phyloP scores from a whole-genome alignment of 129 eudicot genomes.

The Flaveria sonorensis region DNA sequence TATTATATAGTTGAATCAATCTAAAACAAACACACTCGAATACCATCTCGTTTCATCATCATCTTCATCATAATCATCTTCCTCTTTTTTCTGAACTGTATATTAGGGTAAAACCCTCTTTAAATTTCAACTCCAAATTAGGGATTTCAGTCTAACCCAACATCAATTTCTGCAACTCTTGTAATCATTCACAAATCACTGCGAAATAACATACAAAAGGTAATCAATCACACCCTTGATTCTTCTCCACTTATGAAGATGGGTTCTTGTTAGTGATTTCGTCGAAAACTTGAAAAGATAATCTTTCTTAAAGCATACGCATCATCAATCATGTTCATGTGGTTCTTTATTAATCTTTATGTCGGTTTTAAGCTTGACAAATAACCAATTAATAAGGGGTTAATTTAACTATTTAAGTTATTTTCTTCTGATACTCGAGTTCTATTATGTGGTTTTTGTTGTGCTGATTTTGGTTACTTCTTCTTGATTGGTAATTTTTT shows the following conservation, averaged over 20 bases:
- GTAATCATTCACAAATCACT: constrained; percentile 7
- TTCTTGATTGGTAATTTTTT: not conserved
- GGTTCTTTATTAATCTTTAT: not conserved
- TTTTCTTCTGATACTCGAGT: not conserved
- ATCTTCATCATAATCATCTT: constrained; percentile 24
- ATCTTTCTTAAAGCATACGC: constrained; percentile 16
- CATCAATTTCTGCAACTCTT: constrained; percentile 30
- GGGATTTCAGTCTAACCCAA: constrained; percentile 17
- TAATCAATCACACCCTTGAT: constrained; percentile 20
- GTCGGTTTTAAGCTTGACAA: constrained; percentile 33
- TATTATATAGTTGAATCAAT: not conserved
- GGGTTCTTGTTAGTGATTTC: not conserved
- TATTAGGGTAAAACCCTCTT: constrained; percentile 42
- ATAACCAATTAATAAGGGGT: not conserved
- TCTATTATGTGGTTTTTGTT: not conserved
- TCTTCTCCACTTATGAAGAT: constrained; percentile 15
- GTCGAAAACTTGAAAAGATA: constrained; percentile 3
- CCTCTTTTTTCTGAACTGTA: constrained; percentile 38
- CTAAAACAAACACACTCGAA: constrained; percentile 23
- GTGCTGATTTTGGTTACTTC: not conserved
- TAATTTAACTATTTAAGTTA: not conserved
- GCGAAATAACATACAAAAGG: constrained; percentile 16
- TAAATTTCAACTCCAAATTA: constrained; percentile 27
- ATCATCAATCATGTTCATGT: constrained; percentile 20
- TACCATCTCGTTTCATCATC: not conserved